Conservation (phyloP, 2,329 filamentous ascomycete genomes). For the Niveomyces coronatus region DNA sequence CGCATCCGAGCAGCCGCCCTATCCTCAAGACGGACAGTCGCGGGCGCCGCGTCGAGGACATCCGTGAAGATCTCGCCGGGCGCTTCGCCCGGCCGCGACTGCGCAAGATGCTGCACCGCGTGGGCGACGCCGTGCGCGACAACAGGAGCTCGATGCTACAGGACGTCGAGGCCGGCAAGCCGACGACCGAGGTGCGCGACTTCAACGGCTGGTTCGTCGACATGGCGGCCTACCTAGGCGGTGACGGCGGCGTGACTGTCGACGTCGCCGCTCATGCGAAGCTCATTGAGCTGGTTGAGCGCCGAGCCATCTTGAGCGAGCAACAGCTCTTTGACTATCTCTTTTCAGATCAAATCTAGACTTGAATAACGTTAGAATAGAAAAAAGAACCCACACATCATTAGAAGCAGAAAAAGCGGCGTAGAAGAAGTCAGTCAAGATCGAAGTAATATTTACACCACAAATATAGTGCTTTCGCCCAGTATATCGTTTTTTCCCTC, state of each 20-base stretch:
- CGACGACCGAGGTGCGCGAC: slow-evolving; percentile 42
- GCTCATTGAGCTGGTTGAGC: slow-evolving; percentile 34
- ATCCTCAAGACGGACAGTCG: slow-evolving; percentile 23
- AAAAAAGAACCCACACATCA: too few species aligned
- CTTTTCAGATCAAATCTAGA: slow-evolving; percentile 8
- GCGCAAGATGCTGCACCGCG: slow-evolving; percentile 33
- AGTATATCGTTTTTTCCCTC: too few species aligned
- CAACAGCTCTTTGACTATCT: slow-evolving; percentile 23
- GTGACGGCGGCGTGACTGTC: slow-evolving; percentile 15
- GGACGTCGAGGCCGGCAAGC: slow-evolving; percentile 40
- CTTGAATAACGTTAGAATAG: too few species aligned
- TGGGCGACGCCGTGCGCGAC: slow-evolving; percentile 36
- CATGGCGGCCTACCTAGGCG: slow-evolving; percentile 28
- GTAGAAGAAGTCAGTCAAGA: too few species aligned
- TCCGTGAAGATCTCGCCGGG: slow-evolving; percentile 15
- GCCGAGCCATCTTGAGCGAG: slow-evolving; percentile 20
- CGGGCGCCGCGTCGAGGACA: slow-evolving; percentile 1
- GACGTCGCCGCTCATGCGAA: slow-evolving; percentile 29
- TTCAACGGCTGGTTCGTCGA: slow-evolving; percentile 51
- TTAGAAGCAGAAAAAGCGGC: neutral
- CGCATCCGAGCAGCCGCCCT: slow-evolving; percentile 38
- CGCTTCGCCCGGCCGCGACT: slow-evolving; percentile 35
- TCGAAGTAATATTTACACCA: too few species aligned
- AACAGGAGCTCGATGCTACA: slow-evolving; percentile 56
- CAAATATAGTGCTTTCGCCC: too few species aligned